Evolutionary conservation across 306 rosid genomes (phyloP).

Genomic region (Rosa chinensis): DNA sequence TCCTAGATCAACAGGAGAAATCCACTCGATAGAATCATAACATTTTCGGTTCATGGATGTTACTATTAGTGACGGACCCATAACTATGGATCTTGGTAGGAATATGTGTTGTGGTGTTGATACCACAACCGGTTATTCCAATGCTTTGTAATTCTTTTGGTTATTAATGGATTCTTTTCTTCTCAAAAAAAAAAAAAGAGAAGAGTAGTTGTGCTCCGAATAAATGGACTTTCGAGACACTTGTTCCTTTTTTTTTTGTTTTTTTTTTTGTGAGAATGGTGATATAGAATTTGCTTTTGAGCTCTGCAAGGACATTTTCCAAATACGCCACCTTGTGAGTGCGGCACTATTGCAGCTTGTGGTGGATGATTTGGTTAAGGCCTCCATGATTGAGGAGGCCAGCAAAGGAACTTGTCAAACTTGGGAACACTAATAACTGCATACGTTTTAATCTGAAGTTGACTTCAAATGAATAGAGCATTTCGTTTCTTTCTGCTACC

Average conservation of each 20-base stretch:
- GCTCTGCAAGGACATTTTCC: constrained; percentile 48
- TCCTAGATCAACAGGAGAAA: no score
- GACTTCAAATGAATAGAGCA: constrained; percentile 22
- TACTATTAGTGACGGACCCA: no score
- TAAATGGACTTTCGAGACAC: constrained; percentile 39
- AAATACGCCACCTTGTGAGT: constrained; percentile 34
- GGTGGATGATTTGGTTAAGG: constrained; percentile 53
- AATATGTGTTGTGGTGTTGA: no score
- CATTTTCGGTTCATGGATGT: no score
- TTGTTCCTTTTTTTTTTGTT: constrained; percentile 45
- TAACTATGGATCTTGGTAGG: no score
- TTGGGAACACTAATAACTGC: constrained; percentile 46
- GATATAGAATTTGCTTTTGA: constrained; percentile 52
- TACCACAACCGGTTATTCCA: no score
- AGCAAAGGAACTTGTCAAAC: constrained; percentile 45
- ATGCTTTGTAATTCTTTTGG: no score
- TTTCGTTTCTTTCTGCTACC: background rate
- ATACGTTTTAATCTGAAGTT: constrained; percentile 48
- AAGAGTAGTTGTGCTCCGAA: constrained; percentile 40
- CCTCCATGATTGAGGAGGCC: constrained; percentile 49
- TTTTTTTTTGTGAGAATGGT: constrained; percentile 49
- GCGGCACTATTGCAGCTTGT: constrained; percentile 52
- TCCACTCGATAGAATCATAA: no score
- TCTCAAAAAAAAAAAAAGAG: no score
- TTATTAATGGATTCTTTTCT: no score